These are phyloP conservation scores for Myxozyma mucilagina DNA, from an alignment of 805 yeast species.

Conservation along the genomic window DNA sequence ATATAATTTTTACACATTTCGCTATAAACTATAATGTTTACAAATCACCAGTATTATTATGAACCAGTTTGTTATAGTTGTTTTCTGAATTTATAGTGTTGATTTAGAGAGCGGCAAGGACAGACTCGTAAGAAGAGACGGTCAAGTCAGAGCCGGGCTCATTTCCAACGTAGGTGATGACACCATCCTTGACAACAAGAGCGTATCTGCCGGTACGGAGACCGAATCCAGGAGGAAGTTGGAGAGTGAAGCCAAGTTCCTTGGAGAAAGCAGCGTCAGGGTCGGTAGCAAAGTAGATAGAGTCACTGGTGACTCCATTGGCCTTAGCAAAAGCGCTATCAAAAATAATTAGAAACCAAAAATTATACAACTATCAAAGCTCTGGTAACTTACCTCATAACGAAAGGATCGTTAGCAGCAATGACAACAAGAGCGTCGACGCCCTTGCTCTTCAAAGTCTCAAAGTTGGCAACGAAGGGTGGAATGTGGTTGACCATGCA, in stretches of 20 bases:
- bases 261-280: constrained; percentile 60
- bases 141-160: constrained; percentile 48
- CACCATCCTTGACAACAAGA: constrained; percentile 61
- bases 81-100: not conserved
- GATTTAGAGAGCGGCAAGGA: constrained; percentile 41
- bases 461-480: constrained; percentile 54
- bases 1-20: not conserved
- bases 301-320: constrained; percentile 42
- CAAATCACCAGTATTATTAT: not conserved
- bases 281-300: constrained; percentile 63
- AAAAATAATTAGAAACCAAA: not conserved
- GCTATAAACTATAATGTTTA: not conserved
- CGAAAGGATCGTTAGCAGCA: constrained; percentile 72
- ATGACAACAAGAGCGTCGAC: constrained; percentile 64
- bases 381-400: constrained; percentile 41
- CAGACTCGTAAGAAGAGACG: constrained; percentile 51
- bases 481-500: constrained; percentile 74
- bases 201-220: constrained; percentile 72
- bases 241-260: constrained; percentile 58
- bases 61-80: not conserved
- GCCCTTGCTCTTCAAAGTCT: constrained; percentile 57
- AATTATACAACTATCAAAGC: too few relatives aligned
- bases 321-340: constrained; percentile 62
- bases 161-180: constrained; percentile 52
- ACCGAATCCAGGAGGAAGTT: constrained; percentile 58